Percentiles rank a stretch among this genome's conserved stretches.
phyloP scores from a whole-genome alignment of 805 yeast genomes.

The Debaryomyces castellii region DNA sequence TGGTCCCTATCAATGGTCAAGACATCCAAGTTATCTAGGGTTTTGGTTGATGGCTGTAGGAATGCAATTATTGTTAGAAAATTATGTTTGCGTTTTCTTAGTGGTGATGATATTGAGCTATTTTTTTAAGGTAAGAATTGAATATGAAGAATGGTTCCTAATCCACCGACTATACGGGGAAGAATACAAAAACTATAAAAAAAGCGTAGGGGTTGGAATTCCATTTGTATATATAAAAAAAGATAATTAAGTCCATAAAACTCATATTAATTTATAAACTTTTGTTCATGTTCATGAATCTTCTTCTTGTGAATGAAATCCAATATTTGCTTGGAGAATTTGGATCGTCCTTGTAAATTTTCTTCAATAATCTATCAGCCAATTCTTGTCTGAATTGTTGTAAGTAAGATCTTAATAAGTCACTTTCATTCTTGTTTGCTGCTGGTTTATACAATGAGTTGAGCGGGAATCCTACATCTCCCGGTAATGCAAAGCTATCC shows the following conservation, averaged over 20 bases:
- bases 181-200: conserved; percentile 24
- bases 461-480: conserved; percentile 92
- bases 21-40: conserved; percentile 43
- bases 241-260: conserved; percentile 3
- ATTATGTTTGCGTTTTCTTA: conserved; percentile 15
- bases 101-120: conserved; percentile 16
- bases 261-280: conserved; percentile 44
- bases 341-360: conserved; percentile 62
- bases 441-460: conserved; percentile 79
- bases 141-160: conserved; percentile 35
- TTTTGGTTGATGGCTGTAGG: conserved; percentile 35
- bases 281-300: conserved; percentile 98
- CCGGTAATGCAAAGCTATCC: conserved; percentile 89
- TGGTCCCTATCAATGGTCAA: conserved; percentile 28
- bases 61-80: conserved; percentile 25
- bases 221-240: conserved; percentile 21
- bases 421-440: conserved; percentile 69
- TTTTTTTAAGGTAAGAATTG: conserved; percentile 31
- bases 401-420: conserved; percentile 75
- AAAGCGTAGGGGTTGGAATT: conserved; percentile 23
- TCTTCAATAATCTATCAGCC: conserved; percentile 72
- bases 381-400: conserved; percentile 95
- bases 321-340: conserved; percentile 81
- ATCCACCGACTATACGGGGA: conserved; percentile 24
- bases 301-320: conserved; percentile 93